These are phyloP conservation scores for Microbotryum violaceum DNA, from an alignment of 1,284 basidiomycete genomes.

Conservation along the genomic window DNA sequence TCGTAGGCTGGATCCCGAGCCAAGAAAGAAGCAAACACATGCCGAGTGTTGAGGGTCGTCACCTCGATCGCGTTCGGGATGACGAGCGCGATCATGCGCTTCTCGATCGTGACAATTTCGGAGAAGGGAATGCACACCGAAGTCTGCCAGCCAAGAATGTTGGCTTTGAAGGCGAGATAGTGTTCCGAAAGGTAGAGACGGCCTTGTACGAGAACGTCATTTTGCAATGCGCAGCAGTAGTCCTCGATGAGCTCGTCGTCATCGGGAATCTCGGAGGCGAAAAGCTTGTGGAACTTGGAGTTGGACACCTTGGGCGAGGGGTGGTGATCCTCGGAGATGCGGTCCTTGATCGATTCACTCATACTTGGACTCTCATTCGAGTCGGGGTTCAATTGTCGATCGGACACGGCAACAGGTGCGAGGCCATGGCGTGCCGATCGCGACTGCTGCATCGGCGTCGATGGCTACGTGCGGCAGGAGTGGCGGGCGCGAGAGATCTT, in stretches of 20 bases:
- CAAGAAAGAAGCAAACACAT: constrained; percentile 92
- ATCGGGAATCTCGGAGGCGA: constrained; percentile 11
- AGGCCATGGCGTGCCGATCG: no score
- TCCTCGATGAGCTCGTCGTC: constrained; percentile 30
- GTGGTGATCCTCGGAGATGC: constrained; percentile 9
- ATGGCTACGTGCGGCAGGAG: no score
- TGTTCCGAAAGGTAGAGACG: constrained; percentile 94
- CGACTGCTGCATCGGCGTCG: no score
- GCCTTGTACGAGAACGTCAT: constrained; percentile 93
- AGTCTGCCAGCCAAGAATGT: constrained; percentile 63
- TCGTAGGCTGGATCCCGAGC: constrained; percentile 92
- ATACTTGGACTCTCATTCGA: neutral
- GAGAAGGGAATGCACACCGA: constrained; percentile 22
- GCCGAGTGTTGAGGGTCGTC: constrained; percentile 62
- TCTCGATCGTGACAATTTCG: constrained; percentile 28
- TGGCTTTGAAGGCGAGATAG: constrained; percentile 95
- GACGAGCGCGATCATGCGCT: constrained; percentile 69
- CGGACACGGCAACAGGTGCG: no score
- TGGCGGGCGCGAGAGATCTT: no score
- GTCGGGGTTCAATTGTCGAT: no score
- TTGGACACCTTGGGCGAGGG: constrained; percentile 18
- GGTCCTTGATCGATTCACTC: constrained; percentile 20
- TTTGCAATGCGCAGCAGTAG: constrained; percentile 90
- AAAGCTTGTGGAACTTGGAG: constrained; percentile 25
- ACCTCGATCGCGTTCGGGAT: constrained; percentile 97